Conservation (phyloP, 164 flowering plant genomes). For the Aristolochia californica region DNA sequence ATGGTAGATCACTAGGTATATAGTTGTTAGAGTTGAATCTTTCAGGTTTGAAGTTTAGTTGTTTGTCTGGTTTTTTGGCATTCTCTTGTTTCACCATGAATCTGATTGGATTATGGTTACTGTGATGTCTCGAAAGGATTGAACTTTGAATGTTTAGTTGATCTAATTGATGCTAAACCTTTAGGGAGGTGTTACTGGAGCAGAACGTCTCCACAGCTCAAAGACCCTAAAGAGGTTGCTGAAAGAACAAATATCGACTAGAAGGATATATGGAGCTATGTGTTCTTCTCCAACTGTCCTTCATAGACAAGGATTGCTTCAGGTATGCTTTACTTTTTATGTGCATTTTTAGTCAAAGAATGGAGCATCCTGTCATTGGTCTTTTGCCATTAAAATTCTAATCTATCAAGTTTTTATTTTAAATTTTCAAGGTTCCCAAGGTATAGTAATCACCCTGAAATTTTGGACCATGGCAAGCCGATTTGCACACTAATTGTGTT, state of each 20-base stretch:
- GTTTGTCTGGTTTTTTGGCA: background rate
- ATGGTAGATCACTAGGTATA: too few relatives aligned
- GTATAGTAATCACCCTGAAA: too few relatives aligned
- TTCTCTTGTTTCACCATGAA: too few relatives aligned
- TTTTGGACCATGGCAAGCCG: too few relatives aligned
- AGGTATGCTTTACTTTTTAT: conserved; percentile 28
- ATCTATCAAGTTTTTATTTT: too few relatives aligned
- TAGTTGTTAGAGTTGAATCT: too few relatives aligned
- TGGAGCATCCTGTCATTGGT: too few relatives aligned
- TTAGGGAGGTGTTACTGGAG: conserved; percentile 64
- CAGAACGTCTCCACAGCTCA: conserved; percentile 52
- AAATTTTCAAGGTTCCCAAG: too few relatives aligned
- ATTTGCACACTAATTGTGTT: too few relatives aligned
- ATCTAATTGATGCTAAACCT: background rate
- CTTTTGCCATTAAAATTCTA: too few relatives aligned
- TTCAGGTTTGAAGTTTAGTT: too few relatives aligned
- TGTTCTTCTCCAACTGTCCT: conserved; percentile 54
- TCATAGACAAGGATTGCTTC: conserved; percentile 57
- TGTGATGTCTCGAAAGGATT: background rate
- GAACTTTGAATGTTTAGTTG: background rate
- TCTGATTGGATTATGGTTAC: background rate
- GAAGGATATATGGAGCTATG: conserved; percentile 64
- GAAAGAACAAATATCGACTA: conserved; percentile 60
- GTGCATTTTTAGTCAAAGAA: too few relatives aligned
- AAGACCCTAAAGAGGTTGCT: conserved; percentile 67